These are phyloP conservation scores for Vitis labrusca DNA, from an alignment of 164 flowering plant species.

Conservation along the genomic window DNA sequence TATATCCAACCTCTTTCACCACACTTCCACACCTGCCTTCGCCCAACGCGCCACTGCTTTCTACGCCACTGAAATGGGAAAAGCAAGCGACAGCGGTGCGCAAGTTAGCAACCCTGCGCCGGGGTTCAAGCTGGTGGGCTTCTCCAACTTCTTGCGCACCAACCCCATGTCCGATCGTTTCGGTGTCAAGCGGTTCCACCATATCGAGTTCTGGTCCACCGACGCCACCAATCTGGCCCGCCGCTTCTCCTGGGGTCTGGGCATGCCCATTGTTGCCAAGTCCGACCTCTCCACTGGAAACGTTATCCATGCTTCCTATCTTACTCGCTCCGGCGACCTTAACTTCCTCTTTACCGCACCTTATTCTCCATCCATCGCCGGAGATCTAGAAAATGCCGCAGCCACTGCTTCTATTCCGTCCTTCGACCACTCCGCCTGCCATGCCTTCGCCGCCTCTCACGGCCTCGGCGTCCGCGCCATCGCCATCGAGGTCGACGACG, in stretches of 20 bases:
- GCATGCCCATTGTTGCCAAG: constrained; percentile 66
- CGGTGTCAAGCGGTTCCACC: constrained; percentile 70
- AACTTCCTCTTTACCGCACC: constrained; percentile 80
- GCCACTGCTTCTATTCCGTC: constrained; percentile 57
- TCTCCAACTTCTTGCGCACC: constrained; percentile 56
- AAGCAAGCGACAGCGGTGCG: constrained; percentile 2
- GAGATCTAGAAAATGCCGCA: constrained; percentile 9
- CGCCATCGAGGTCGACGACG: constrained; percentile 67
- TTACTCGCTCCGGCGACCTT: constrained; percentile 65
- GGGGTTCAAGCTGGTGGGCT: constrained; percentile 60
- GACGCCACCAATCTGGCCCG: constrained; percentile 70
- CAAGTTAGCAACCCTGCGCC: neutral
- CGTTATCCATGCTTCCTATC: constrained; percentile 65
- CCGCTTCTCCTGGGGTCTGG: constrained; percentile 85
- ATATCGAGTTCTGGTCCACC: constrained; percentile 78
- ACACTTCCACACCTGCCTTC: too few species aligned
- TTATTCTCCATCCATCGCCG: constrained; percentile 63
- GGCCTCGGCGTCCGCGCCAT: constrained; percentile 77
- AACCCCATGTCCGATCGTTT: constrained; percentile 76
- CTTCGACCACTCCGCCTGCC: constrained; percentile 41
- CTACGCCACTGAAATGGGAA: constrained; percentile 14
- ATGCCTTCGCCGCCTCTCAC: constrained; percentile 53
- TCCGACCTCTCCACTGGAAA: constrained; percentile 92
- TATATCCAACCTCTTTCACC: too few species aligned
- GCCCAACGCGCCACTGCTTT: too few species aligned